Base-by-base conservation (phyloP, 768 basidiomycete species). In the Inosperma sp. region DNA sequence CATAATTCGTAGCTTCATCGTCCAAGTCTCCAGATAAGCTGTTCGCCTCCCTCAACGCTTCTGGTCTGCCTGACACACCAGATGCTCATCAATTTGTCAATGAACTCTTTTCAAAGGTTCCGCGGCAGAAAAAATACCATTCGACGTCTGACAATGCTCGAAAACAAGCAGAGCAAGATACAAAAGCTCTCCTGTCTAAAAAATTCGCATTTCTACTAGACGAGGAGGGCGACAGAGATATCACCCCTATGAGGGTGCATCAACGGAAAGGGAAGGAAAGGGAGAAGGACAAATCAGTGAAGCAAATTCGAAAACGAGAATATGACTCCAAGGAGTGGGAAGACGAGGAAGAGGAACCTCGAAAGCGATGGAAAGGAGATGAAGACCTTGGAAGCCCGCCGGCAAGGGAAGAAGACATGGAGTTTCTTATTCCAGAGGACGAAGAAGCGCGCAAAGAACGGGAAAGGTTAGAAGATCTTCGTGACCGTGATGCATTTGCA, bases 401-500 rank as follows among this genome's bases (percentile, higher is more conserved):
- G 22, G 39, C 30, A 1, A 56, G 56, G 25, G 75, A 77, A 17
- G 72, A 74, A 40, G 71, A 70, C 33, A 66, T 66, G 54, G 66
- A 70, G 34, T 59, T 75, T 45, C 81, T 82, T 29, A 45, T 67
- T 8, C 69, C 67, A 37, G 88, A 95, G 66, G 93, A 91, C 49
- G 84, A 87, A 59, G 85, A 82, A 0, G 70, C 68, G 21, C 76
- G 84, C 42, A 79, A 63, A 58, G 93, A 92, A 68, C 72, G 80
- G 30, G 86, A 94, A 61, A 77, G 90, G 19, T 49, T 82, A 40
- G 80, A 86, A 62, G 96, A 99, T 58, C 53, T 89, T 16, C 76
- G 79, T 55, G 95, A 96, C 54, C 77, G 96, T 53, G 96, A 99
- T 65, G 95, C 85, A 13, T 96, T 99, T 59, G 87, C 95, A 4